Conservation (phyloP, 2,329 filamentous ascomycete species). For the Penicillium sp. region DNA sequence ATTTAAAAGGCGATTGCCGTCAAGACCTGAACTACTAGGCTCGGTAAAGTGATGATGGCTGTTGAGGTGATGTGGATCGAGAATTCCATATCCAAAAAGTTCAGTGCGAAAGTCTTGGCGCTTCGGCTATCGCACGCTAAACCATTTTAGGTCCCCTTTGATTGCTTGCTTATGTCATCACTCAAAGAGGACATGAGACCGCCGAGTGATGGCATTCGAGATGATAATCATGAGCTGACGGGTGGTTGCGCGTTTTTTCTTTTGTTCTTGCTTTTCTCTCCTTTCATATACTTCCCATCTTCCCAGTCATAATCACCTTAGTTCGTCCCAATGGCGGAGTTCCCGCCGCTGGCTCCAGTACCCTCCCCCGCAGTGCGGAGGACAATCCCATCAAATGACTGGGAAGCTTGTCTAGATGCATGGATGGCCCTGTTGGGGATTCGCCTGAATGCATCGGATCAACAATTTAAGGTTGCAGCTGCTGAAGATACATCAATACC, state of each 20-base stretch:
- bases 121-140: constrained; percentile 45
- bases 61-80: constrained; percentile 27
- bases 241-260: constrained; percentile 7
- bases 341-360: constrained; percentile 76
- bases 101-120: constrained; percentile 37
- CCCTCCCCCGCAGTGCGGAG: constrained; percentile 68
- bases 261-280: constrained; percentile 6
- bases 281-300: background rate
- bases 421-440: constrained; percentile 70
- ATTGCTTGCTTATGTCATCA: constrained; percentile 12
- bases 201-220: constrained; percentile 5
- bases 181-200: constrained; percentile 18
- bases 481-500: constrained; percentile 59
- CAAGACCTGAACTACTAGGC: constrained; percentile 78
- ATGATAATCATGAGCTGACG: constrained; percentile 4
- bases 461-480: constrained; percentile 55
- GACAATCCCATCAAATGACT: constrained; percentile 67
- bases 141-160: constrained; percentile 23
- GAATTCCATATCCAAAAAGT: constrained; percentile 21
- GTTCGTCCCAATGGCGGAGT: constrained; percentile 39
- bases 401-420: constrained; percentile 72
- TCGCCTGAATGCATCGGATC: constrained; percentile 60
- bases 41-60: constrained; percentile 76
- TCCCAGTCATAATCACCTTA: background rate
- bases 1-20: constrained; percentile 50